These are phyloP conservation scores for Xylaria telfairii DNA, from an alignment of 495 filamentous ascomycete genomes.

Conservation along the genomic window DNA sequence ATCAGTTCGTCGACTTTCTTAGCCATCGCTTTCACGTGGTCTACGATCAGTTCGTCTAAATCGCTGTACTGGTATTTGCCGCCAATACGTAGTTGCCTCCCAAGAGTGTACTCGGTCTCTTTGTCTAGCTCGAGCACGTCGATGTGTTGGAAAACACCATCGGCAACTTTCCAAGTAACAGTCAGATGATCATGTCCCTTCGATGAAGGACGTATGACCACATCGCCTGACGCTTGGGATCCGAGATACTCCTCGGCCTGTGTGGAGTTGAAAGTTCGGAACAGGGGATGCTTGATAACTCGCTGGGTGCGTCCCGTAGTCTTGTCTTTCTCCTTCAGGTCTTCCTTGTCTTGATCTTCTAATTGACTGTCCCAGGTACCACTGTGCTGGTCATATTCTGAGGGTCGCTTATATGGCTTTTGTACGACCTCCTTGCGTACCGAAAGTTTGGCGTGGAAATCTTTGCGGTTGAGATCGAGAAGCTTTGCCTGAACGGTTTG, in stretches of 20 bases:
- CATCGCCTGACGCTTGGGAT: slow-evolving; percentile 81
- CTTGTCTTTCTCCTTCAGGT: slow-evolving; percentile 80
- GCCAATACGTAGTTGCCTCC: slow-evolving; percentile 79
- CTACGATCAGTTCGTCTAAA: slow-evolving; percentile 95
- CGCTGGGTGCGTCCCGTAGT: slow-evolving; percentile 80
- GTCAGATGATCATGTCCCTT: slow-evolving; percentile 94
- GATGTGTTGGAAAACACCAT: slow-evolving; percentile 93
- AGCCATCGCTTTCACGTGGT: slow-evolving; percentile 96
- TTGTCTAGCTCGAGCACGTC: slow-evolving; percentile 97
- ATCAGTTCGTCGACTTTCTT: slow-evolving; percentile 97
- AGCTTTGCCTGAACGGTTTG: slow-evolving; percentile 91
- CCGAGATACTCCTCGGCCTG: slow-evolving; percentile 95
- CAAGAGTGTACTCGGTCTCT: slow-evolving; percentile 93
- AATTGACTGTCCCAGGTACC: slow-evolving; percentile 86
- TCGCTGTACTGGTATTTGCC: slow-evolving; percentile 91
- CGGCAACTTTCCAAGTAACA: slow-evolving; percentile 97
- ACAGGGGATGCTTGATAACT: slow-evolving; percentile 96
- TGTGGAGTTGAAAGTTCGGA: slow-evolving; percentile 87
- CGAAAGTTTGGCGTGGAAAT: slow-evolving; percentile 79
- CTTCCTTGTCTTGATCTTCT: slow-evolving; percentile 79
- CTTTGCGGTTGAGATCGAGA: slow-evolving; percentile 79
- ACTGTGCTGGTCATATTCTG: slow-evolving; percentile 64
- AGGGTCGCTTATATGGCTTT: slow-evolving; percentile 66
- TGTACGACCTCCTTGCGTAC: slow-evolving; percentile 80
- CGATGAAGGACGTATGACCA: slow-evolving; percentile 92